A percentile compares a stretch with the other conserved stretches of the same genome.
phyloP scores from a whole-genome alignment of 441 rosid genomes.

The Populus hybrid region DNA sequence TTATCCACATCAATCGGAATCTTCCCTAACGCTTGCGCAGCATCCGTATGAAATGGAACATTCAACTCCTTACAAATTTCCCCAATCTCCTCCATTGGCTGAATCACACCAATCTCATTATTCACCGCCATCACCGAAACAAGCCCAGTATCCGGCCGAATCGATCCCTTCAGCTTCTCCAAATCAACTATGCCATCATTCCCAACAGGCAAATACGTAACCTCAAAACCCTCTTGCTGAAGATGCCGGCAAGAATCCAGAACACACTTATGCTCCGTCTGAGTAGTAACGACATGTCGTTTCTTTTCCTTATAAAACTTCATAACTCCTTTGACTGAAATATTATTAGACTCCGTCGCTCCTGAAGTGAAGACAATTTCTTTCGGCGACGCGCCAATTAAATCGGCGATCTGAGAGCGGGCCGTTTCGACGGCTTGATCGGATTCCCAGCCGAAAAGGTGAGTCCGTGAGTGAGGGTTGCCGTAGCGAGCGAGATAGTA shows the following conservation, averaged over 20 bases:
- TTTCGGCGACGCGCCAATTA: conserved; percentile 75
- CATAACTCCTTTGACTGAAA: conserved; percentile 88
- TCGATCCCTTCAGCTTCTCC: conserved; percentile 51
- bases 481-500: conserved; percentile 66
- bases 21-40: conserved; percentile 94
- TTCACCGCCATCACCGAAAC: conserved; percentile 97
- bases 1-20: conserved; percentile 78
- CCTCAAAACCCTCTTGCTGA: conserved; percentile 91
- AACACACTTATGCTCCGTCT: conserved; percentile 96
- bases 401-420: conserved; percentile 66
- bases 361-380: conserved; percentile 91
- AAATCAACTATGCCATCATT: conserved; percentile 73
- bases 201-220: conserved; percentile 76
- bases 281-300: conserved; percentile 85
- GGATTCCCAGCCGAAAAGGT: conserved; percentile 95
- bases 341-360: conserved; percentile 88
- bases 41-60: conserved; percentile 88
- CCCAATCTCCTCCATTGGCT: conserved; percentile 94
- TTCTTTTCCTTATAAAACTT: conserved; percentile 85
- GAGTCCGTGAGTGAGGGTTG: conserved; percentile 95
- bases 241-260: conserved; percentile 90
- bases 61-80: conserved; percentile 72
- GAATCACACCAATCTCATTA: conserved; percentile 94
- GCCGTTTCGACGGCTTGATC: conserved; percentile 82
- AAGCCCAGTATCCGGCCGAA: conserved; percentile 79